A percentile compares a stretch with the other conserved stretches of the same genome.
These are phyloP conservation scores for Penicillium bovifimosum DNA, from an alignment of 495 filamentous ascomycete genomes.

Conservation along the genomic window DNA sequence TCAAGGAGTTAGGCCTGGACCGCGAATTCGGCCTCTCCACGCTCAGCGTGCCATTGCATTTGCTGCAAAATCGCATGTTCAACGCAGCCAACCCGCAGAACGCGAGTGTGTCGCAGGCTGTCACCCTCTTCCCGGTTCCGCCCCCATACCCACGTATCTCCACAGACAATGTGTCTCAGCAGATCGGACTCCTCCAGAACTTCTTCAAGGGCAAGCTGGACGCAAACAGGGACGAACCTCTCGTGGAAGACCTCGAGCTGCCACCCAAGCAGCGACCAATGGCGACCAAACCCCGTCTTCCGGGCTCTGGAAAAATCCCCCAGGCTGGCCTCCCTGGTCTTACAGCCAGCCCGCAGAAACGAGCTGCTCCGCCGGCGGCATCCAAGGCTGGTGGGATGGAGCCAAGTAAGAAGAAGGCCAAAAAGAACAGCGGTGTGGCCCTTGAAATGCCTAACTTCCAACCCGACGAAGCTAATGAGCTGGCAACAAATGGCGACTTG, in stretches of 20 bases:
- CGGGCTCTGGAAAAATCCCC: conserved; percentile 87
- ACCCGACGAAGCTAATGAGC: conserved; percentile 26
- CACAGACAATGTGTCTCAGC: conserved; percentile 62
- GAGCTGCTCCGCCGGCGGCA: conserved; percentile 49
- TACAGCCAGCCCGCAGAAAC: conserved; percentile 71
- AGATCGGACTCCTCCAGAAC: conserved; percentile 80
- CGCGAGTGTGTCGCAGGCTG: conserved; percentile 50
- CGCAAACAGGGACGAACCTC: conserved; percentile 70
- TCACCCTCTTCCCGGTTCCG: conserved; percentile 51
- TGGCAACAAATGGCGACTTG: conserved; percentile 14
- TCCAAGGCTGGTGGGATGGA: conserved; percentile 27
- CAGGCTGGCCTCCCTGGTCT: conserved; percentile 26
- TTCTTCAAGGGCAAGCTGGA: conserved; percentile 88
- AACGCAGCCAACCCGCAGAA: conserved; percentile 72
- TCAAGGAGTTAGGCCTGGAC: conserved; percentile 90
- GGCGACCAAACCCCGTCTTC: conserved; percentile 63
- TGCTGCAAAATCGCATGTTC: conserved; percentile 86
- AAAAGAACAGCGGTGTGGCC: conserved; percentile 40
- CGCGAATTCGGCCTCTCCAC: conserved; percentile 79
- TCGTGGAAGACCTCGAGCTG: conserved; percentile 92
- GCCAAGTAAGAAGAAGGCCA: conserved; percentile 45
- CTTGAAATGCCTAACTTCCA: conserved; percentile 28
- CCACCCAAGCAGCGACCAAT: conserved; percentile 90
- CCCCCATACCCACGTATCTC: conserved; percentile 75
- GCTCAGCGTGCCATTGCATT: conserved; percentile 86